A percentile compares a stretch with the other conserved stretches of the same genome.
Evolutionary conservation across 2,329 filamentous ascomycete species (phyloP).

Genomic region (Alternaria atra): DNA sequence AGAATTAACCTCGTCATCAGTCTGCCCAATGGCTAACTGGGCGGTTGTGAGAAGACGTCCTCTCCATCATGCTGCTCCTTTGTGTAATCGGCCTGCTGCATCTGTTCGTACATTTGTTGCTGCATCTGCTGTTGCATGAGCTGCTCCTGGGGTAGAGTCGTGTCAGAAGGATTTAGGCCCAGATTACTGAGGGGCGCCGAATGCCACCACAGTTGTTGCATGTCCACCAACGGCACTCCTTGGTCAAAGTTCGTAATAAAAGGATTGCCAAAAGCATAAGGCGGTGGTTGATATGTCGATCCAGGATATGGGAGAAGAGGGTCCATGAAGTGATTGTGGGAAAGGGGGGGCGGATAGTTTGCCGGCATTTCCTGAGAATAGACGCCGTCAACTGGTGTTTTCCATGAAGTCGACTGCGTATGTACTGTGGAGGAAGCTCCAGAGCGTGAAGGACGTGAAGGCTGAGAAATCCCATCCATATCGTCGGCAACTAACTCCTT

Average conservation of each 20-base stretch:
- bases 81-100: not conserved
- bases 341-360: not conserved
- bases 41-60: not conserved
- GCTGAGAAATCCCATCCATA: not conserved
- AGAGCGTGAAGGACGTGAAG: not conserved
- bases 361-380: not conserved
- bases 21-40: not conserved
- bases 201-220: constrained; percentile 24
- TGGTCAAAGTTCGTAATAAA: constrained; percentile 37
- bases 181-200: not conserved
- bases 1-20: not conserved
- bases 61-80: not conserved
- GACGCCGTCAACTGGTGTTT: not conserved
- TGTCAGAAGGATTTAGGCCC: not conserved
- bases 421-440: not conserved
- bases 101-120: constrained; percentile 4
- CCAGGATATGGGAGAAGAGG: not conserved
- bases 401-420: not conserved
- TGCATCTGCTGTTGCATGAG: constrained; percentile 8
- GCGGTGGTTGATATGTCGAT: not conserved
- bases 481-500: constrained; percentile 21
- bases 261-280: constrained; percentile 28
- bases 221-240: constrained; percentile 17
- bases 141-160: constrained; percentile 8
- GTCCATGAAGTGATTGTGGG: not conserved